phyloP scores from a whole-genome alignment of 768 basidiomycete species.

The Kwoniella europaea region DNA sequence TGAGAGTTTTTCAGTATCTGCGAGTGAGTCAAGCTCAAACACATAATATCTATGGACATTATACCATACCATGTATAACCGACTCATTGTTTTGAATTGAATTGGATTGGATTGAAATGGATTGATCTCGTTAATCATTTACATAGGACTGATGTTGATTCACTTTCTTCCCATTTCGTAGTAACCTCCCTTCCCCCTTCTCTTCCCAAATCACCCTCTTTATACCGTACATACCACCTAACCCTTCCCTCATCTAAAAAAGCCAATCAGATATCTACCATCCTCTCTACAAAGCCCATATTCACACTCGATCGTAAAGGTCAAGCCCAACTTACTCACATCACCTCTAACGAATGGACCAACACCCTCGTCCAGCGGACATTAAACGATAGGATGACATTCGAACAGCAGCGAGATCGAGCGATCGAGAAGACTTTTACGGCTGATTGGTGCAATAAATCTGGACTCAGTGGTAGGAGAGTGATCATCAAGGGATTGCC shows the following conservation, averaged over 20 bases:
- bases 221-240: constrained; percentile 25
- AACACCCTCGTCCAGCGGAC: constrained; percentile 8
- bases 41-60: too few species aligned
- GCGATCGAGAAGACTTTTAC: constrained; percentile 9
- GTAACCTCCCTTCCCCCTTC: constrained; percentile 30
- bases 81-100: too few species aligned
- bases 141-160: too few species aligned
- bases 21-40: constrained; percentile 5
- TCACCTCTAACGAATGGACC: neutral
- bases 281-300: constrained; percentile 12
- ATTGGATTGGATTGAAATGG: too few species aligned
- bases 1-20: constrained; percentile 11
- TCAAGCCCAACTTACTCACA: neutral
- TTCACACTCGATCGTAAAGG: neutral
- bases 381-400: neutral
- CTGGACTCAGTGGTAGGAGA: constrained; percentile 17
- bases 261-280: constrained; percentile 4
- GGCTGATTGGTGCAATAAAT: constrained; percentile 18
- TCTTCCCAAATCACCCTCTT: constrained; percentile 20
- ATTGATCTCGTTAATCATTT: too few species aligned
- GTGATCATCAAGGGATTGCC: constrained; percentile 30
- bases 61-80: too few species aligned
- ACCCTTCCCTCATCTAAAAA: constrained; percentile 4
- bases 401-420: neutral
- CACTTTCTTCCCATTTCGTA: neutral